phyloP scores from a whole-genome alignment of 129 eudicot species.

The Lactuca saligna region DNA sequence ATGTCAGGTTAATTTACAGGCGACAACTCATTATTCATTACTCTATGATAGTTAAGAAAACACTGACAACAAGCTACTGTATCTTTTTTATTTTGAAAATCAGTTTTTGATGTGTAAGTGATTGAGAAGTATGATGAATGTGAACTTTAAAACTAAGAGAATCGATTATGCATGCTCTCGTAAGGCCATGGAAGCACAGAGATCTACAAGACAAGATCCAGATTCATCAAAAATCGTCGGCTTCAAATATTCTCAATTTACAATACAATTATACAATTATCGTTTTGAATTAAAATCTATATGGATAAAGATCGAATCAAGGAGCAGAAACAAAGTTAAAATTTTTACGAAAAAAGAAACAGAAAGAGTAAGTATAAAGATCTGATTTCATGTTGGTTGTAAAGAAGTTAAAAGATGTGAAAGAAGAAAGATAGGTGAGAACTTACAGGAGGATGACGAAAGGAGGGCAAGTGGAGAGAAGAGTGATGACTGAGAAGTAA shows the following conservation, averaged over 20 bases:
- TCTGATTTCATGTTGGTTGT: neutral
- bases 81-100: neutral
- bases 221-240: neutral
- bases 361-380: conserved; percentile 4
- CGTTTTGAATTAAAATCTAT: neutral
- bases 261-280: neutral
- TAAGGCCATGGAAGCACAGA: conserved; percentile 9
- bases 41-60: neutral
- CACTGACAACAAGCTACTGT: neutral
- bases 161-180: neutral
- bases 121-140: neutral
- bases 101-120: conserved; percentile 6
- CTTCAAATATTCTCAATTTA: neutral
- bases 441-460: conserved; percentile 93
- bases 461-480: conserved; percentile 83
- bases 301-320: neutral
- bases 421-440: neutral
- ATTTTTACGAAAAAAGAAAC: neutral
- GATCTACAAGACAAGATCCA: conserved; percentile 22
- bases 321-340: neutral
- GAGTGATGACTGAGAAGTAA: conserved; percentile 75
- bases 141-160: neutral
- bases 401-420: neutral
- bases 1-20: neutral
- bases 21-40: neutral